Evolutionary conservation across 2,329 filamentous ascomycete genomes (phyloP).

Genomic region (Calonectria hawksworthii): DNA sequence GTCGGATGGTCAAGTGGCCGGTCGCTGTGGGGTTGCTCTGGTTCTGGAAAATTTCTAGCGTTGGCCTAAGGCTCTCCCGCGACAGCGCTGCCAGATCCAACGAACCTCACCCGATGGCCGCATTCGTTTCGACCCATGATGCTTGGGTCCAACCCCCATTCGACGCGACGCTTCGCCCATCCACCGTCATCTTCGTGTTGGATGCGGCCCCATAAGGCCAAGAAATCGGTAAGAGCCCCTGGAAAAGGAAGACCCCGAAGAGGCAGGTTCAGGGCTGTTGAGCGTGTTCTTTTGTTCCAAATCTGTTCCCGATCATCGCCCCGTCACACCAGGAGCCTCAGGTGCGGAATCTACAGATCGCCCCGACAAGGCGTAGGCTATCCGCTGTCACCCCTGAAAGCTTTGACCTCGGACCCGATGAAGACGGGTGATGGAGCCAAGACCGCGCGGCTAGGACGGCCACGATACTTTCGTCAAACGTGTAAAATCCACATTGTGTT

Average conservation of each 20-base stretch:
- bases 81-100: constrained; percentile 34
- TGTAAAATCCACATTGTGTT: constrained; percentile 12
- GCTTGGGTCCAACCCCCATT: constrained; percentile 15
- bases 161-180: constrained; percentile 9
- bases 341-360: constrained; percentile 31
- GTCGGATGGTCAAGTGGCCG: constrained; percentile 9
- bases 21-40: not conserved
- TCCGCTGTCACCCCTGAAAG: constrained; percentile 16
- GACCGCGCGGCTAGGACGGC: constrained; percentile 22
- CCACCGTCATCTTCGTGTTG: constrained; percentile 16
- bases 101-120: constrained; percentile 39
- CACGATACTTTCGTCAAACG: constrained; percentile 2
- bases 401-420: constrained; percentile 13
- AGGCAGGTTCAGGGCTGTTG: constrained; percentile 17
- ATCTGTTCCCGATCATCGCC: constrained; percentile 18
- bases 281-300: constrained; percentile 22
- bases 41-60: constrained; percentile 49
- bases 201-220: constrained; percentile 10
- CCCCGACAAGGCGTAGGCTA: constrained; percentile 18
- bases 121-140: constrained; percentile 2
- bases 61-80: constrained; percentile 25
- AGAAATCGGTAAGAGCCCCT: constrained; percentile 9
- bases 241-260: constrained; percentile 15
- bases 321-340: constrained; percentile 1
- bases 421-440: not conserved